Evolutionary conservation across 1,284 basidiomycete genomes (phyloP), one percentile per base, ranked within the genome.

Genomic region (Paramarasmius palmivorus): DNA sequence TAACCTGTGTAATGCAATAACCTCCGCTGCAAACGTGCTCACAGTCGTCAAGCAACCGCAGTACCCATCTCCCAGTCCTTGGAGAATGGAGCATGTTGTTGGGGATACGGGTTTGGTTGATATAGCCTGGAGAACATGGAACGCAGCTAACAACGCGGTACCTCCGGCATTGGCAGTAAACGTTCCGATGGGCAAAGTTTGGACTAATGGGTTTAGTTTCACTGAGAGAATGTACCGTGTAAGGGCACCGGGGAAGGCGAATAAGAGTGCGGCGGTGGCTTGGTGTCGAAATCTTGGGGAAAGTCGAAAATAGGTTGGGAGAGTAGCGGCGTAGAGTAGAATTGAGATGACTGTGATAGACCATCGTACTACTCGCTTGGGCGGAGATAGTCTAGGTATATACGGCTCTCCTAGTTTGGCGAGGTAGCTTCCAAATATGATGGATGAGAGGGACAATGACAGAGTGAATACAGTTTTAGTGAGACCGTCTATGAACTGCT

Each of bases 41-140:
- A 99, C 82, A 0, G 97, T 99, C 3, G 90, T 95, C 59, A 99
- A 75, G 70, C 93, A 95, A 7, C 95, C 97, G 66, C 95, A 98
- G 65, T 95, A 98, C 2, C 97, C 97, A 64, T 98, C 92, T 32
- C 81, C 77, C 25, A 99, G 72, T 1, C 92, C 93, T 65, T 90
- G 86, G 44, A 96, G 69, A 17, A 92, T 75, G 36, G 82, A 79
- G 64, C 94, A 97, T 39, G 81, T 75, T 56, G 75, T 72, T 34
- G 68, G 65, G 2, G 79, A 79, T 17, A 77, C 71, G 2, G 78
- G 75, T 20, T 63, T 57, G 10, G 65, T 60, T 0, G 67, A 63
- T 2, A 79, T 68, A 54, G 83, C 82, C 65, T 93, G 89, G 37
- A 92, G 69, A 44, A 90, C 83, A 62, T 84, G 86, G 59, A 90